Percentiles rank a stretch among this genome's conserved stretches.
Conservation (phyloP, 331 rosid species). For the Pyrus hybrid region DNA sequence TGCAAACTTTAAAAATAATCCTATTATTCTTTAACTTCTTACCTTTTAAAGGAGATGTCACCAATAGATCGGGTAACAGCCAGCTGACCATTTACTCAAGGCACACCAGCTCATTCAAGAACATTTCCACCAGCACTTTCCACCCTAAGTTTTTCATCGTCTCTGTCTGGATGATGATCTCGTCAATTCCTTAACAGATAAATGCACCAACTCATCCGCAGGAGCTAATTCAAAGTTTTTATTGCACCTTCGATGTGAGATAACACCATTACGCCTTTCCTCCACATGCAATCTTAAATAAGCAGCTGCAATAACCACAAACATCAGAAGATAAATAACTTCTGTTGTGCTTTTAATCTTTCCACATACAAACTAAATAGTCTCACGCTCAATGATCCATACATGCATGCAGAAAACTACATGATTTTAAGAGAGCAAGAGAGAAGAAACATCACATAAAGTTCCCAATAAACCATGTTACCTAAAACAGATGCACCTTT, state of each 20-base stretch:
- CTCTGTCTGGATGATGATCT: conserved; percentile 94
- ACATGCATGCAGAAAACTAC: background rate
- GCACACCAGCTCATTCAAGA: conserved; percentile 71
- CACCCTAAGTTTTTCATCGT: conserved; percentile 75
- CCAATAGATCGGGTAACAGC: conserved; percentile 89
- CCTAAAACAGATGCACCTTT: background rate
- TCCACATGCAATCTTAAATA: conserved; percentile 61
- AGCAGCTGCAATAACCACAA: conserved; percentile 44
- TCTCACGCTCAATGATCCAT: background rate
- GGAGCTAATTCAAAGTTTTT: conserved; percentile 48
- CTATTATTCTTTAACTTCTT: conserved; percentile 6
- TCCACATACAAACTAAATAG: conserved; percentile 2
- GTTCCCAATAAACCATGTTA: background rate
- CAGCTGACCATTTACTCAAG: conserved; percentile 84
- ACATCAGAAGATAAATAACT: conserved; percentile 19
- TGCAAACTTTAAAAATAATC: background rate
- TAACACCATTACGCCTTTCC: conserved; percentile 47
- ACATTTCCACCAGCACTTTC: conserved; percentile 94
- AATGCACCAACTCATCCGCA: conserved; percentile 44
- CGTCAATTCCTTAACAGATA: conserved; percentile 84
- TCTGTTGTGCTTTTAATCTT: background rate
- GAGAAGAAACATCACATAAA: background rate
- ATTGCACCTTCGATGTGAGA: conserved; percentile 45
- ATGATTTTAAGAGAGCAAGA: background rate
- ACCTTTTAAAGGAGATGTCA: conserved; percentile 76